phyloP scores from a whole-genome alignment of 225 moss, liverwort and hornwort species.

The Polytrichum formosum region DNA sequence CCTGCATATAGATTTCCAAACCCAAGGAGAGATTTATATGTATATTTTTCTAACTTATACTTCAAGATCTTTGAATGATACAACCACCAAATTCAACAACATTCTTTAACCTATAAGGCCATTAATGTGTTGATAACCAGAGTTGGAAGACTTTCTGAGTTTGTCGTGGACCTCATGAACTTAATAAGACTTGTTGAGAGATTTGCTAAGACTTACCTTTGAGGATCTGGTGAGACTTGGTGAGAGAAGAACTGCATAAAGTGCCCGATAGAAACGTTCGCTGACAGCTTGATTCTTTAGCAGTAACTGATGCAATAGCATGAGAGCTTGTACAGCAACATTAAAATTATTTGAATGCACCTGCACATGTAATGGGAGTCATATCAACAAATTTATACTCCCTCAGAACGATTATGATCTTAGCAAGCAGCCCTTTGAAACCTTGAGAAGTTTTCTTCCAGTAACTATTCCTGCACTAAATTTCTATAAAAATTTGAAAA shows the following conservation, averaged over 20 bases:
- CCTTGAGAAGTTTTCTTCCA: no score
- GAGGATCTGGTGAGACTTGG: slow-evolving; percentile 76
- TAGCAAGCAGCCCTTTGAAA: not conserved
- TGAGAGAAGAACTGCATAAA: slow-evolving; percentile 86
- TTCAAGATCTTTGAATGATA: no score
- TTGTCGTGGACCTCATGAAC: no score
- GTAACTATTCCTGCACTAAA: no score
- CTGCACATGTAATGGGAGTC: slow-evolving; percentile 26
- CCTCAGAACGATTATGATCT: not conserved
- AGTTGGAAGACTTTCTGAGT: no score
- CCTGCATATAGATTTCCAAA: slow-evolving; percentile 44
- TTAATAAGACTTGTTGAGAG: no score
- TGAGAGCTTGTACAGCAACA: slow-evolving; percentile 93
- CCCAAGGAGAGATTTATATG: no score
- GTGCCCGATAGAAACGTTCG: slow-evolving; percentile 94
- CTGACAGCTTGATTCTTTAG: slow-evolving; percentile 88
- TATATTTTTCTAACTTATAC: no score
- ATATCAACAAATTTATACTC: not conserved
- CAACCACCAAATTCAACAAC: no score
- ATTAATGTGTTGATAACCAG: no score
- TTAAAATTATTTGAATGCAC: slow-evolving; percentile 96
- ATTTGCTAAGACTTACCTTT: slow-evolving; percentile 45
- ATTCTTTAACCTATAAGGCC: no score
- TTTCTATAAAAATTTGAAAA: no score
- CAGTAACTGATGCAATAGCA: slow-evolving; percentile 91